A percentile compares a stretch with the other conserved stretches of the same genome.
phyloP scores from a whole-genome alignment of 2,329 filamentous ascomycete species.

The Pezicula radicicola region DNA sequence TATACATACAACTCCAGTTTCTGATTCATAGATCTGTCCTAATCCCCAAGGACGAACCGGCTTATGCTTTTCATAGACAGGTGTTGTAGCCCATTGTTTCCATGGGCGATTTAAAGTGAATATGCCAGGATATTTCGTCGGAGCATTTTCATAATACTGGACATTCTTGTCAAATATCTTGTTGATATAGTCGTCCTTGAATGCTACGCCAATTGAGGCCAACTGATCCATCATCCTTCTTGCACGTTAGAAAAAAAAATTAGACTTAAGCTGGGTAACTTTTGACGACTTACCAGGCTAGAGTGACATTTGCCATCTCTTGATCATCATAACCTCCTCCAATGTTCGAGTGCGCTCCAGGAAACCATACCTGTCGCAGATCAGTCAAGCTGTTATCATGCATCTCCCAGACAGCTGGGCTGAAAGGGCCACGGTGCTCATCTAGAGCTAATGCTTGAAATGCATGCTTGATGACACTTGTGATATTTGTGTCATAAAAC shows the following conservation, averaged over 20 bases:
- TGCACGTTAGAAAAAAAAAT: conserved; percentile 23
- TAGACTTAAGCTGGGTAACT: conserved; percentile 30
- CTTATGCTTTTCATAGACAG: conserved; percentile 43
- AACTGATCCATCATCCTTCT: conserved; percentile 47
- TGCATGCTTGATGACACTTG: conserved; percentile 39
- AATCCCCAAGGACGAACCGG: conserved; percentile 36
- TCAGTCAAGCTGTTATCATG: background rate
- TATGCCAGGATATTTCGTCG: conserved; percentile 10
- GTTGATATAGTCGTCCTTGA: conserved; percentile 31
- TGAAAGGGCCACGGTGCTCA: conserved; percentile 39
- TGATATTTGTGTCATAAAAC: conserved; percentile 42
- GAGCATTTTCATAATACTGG: conserved; percentile 23
- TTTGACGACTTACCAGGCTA: conserved; percentile 37
- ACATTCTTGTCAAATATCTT: conserved; percentile 26
- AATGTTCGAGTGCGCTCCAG: conserved; percentile 40
- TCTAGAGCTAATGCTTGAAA: conserved; percentile 50
- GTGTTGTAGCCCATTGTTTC: conserved; percentile 42
- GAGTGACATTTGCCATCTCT: conserved; percentile 42
- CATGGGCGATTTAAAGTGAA: conserved; percentile 12
- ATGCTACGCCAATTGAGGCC: conserved; percentile 29
- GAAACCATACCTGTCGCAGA: conserved; percentile 35
- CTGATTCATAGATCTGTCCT: conserved; percentile 30
- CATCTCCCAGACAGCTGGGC: conserved; percentile 36
- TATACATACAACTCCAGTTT: conserved; percentile 11
- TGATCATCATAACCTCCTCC: conserved; percentile 43